Conservation (phyloP, 177 flowering plant genomes). For the Vitis hybrid region DNA sequence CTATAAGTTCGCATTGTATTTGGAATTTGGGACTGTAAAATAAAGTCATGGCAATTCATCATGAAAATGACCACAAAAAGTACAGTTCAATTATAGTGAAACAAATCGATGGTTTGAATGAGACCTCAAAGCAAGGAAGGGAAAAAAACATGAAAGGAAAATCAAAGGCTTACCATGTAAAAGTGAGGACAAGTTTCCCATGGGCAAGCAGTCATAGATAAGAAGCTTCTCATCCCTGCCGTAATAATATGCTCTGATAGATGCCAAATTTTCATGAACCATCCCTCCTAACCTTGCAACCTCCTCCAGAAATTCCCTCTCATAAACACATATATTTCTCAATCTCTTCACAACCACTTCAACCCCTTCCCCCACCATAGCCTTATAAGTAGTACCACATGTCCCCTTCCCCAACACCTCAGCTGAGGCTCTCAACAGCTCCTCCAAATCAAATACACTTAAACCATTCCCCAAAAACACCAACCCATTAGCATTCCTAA, state of each 20-base stretch:
- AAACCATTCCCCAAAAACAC: conserved; percentile 32
- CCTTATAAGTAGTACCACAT: conserved; percentile 49
- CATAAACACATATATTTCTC: conserved; percentile 36
- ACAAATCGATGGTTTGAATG: neutral
- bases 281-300: conserved; percentile 40
- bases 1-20: too few species aligned
- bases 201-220: conserved; percentile 44
- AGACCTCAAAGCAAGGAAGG: neutral
- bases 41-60: neutral
- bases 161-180: conserved; percentile 37
- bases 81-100: neutral
- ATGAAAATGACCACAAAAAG: neutral
- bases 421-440: conserved; percentile 47
- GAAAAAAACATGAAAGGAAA: neutral
- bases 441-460: conserved; percentile 44
- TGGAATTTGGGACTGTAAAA: too few species aligned
- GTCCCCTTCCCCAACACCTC: conserved; percentile 55
- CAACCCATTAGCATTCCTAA: conserved; percentile 23
- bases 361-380: conserved; percentile 31
- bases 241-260: conserved; percentile 41
- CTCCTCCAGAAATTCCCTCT: conserved; percentile 47
- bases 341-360: conserved; percentile 47
- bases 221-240: conserved; percentile 53
- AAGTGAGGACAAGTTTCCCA: conserved; percentile 56
- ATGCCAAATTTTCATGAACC: conserved; percentile 41